phyloP scores from a whole-genome alignment of 768 basidiomycete genomes.

The Tricholoma terreum region DNA sequence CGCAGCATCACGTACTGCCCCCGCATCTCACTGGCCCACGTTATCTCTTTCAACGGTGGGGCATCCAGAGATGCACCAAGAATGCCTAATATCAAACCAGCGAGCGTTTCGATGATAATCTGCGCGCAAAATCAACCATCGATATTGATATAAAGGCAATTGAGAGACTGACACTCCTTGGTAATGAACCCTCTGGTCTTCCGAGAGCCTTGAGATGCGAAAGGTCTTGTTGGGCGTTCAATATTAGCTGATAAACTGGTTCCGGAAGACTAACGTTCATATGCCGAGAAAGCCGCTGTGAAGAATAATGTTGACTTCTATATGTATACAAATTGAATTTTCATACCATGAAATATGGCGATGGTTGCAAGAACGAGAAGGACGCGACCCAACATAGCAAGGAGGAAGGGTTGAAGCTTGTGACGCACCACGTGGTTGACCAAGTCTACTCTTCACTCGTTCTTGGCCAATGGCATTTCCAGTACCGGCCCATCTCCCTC shows the following conservation, averaged over 20 bases:
- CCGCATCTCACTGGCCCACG: slow-evolving; percentile 89
- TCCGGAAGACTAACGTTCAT: slow-evolving; percentile 57
- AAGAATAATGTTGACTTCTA: slow-evolving; percentile 2
- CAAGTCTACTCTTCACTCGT: not conserved
- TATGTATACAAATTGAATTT: slow-evolving; percentile 2
- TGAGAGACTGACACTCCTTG: slow-evolving; percentile 49
- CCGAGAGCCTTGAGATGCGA: slow-evolving; percentile 76
- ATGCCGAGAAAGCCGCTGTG: slow-evolving; percentile 75
- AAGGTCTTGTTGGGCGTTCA: slow-evolving; percentile 47
- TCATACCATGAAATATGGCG: slow-evolving; percentile 53
- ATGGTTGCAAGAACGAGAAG: slow-evolving; percentile 46
- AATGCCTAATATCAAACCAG: slow-evolving; percentile 64
- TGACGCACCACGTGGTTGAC: slow-evolving; percentile 12
- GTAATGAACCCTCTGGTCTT: slow-evolving; percentile 62
- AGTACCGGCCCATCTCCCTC: slow-evolving; percentile 69
- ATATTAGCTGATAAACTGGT: not conserved
- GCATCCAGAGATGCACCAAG: slow-evolving; percentile 71
- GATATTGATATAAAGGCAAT: not conserved
- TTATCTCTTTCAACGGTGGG: slow-evolving; percentile 72
- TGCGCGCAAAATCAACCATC: slow-evolving; percentile 24
- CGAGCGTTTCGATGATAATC: slow-evolving; percentile 66
- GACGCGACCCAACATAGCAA: slow-evolving; percentile 43
- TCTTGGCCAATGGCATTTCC: slow-evolving; percentile 63
- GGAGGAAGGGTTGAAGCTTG: slow-evolving; percentile 9
- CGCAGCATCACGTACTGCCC: slow-evolving; percentile 53